Conservation (phyloP, 2,329 filamentous ascomycete species). For the Penicillium sp. region DNA sequence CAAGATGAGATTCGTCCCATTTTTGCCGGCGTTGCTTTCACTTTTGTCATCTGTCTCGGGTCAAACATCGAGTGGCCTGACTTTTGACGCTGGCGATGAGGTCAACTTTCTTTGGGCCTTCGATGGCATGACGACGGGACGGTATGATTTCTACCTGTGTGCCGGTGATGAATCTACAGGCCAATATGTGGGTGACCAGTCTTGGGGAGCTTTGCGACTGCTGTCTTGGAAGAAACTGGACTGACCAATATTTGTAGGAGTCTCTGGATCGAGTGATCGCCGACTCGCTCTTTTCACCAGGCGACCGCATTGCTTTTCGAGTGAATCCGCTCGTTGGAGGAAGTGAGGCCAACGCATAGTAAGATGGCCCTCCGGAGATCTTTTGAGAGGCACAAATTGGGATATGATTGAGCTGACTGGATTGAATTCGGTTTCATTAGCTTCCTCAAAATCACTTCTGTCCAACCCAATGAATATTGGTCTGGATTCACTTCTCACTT, state of each 20-base stretch:
- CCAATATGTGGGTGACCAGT: conserved; percentile 37
- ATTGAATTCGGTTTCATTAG: conserved; percentile 26
- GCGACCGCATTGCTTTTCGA: conserved; percentile 40
- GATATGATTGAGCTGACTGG: no score
- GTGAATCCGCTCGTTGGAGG: conserved; percentile 42
- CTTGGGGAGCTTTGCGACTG: no score
- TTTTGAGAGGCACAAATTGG: not conserved
- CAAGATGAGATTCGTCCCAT: conserved; percentile 26
- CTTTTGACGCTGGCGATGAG: conserved; percentile 44
- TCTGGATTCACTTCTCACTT: conserved; percentile 59
- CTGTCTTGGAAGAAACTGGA: not conserved
- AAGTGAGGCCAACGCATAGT: conserved; percentile 52
- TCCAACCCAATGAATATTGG: conserved; percentile 42
- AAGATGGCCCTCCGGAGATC: conserved; percentile 20
- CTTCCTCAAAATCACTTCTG: conserved; percentile 56
- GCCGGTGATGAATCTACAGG: conserved; percentile 52
- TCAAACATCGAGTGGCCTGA: conserved; percentile 48
- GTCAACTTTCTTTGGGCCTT: conserved; percentile 33
- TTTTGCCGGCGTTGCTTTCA: conserved; percentile 30
- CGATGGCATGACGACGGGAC: conserved; percentile 8
- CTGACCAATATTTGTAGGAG: conserved; percentile 28
- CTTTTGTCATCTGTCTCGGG: conserved; percentile 43
- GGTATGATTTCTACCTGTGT: conserved; percentile 55
- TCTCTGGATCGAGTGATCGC: conserved; percentile 38
- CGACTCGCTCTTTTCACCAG: conserved; percentile 32